Evolutionary conservation across 345 rosid species (phyloP), one percentile per base, ranked within the genome.

Genomic region (Euphorbia pulcherrima): DNA sequence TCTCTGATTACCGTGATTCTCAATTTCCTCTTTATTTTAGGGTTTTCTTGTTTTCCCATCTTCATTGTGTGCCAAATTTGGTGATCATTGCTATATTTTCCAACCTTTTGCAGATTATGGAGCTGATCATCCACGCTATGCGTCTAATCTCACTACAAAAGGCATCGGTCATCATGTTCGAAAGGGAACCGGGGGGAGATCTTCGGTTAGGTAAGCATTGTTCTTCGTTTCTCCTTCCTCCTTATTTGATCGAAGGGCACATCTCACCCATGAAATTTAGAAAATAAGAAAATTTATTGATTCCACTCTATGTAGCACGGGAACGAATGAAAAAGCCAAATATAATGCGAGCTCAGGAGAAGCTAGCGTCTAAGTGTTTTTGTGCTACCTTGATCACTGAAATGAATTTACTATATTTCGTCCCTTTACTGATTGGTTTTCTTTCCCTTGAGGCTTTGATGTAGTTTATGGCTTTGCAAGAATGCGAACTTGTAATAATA

Each of bases 151-250:
- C 48, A 78, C 83, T 50, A 57, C 84, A 46, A 87, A 80, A 77
- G 96, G 96, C 64, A 76, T 76, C 24, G 97, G 92, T 62, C 90
- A 87, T 68, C 86, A 91, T 44, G 87, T 93, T 67, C 97, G 97
- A 65, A 94, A 92, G 87, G 99, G 99, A 28, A 94, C 99, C 62
- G 99, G 97, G 62, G 99, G 99, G 37, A 82, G 99, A 85, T 94
- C 97, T 70, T 94, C 99, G 48, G 97, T 94, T 52, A 94, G 99
- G 97, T 93, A n/a, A n/a, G n/a, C n/a, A n/a, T n/a, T n/a, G n/a
- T n/a, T n/a, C n/a, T n/a, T n/a, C n/a, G n/a, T n/a, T n/a, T n/a
- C n/a, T n/a, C n/a, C n/a, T n/a, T n/a, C n/a, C n/a, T n/a, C n/a
- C n/a, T n/a, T n/a, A n/a, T n/a, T n/a, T n/a, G n/a, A n/a, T n/a